These are phyloP conservation scores for Mycena galericulata DNA, from an alignment of 768 basidiomycete genomes.

Conservation along the genomic window DNA sequence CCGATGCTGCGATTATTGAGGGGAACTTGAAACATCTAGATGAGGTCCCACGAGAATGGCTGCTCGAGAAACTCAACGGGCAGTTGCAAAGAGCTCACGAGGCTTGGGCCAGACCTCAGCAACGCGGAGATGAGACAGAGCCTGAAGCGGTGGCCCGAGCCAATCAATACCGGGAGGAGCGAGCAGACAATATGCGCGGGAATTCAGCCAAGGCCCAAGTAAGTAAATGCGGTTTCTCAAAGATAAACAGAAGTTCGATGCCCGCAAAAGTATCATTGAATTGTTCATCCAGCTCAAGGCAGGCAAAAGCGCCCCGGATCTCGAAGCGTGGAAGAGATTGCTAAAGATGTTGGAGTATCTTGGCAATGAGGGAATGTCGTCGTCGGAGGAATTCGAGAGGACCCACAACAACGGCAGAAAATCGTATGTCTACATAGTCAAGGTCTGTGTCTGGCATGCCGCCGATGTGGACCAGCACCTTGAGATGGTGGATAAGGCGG, in stretches of 20 bases:
- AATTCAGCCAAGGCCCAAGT: not conserved
- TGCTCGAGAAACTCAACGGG: not conserved
- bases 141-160: not conserved
- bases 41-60: not conserved
- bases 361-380: slow-evolving; percentile 5
- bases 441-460: too few relatives aligned
- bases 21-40: not conserved
- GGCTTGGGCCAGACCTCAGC: not conserved
- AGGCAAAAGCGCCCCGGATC: not conserved
- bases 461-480: not conserved
- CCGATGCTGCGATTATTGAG: not conserved
- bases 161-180: not conserved
- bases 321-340: slow-evolving; percentile 8
- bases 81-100: not conserved
- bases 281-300: not conserved
- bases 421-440: too few relatives aligned
- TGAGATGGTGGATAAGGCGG: not conserved
- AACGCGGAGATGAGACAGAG: not conserved
- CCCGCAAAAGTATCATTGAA: not conserved
- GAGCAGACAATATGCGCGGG: not conserved
- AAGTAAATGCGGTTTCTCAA: not conserved
- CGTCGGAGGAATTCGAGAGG: slow-evolving; percentile 8
- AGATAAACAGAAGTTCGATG: not conserved
- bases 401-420: too few relatives aligned
- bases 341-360: slow-evolving; percentile 3